Evolutionary conservation across 2,329 filamentous ascomycete genomes (phyloP).

Genomic region (Ilyonectria mors-panacis): DNA sequence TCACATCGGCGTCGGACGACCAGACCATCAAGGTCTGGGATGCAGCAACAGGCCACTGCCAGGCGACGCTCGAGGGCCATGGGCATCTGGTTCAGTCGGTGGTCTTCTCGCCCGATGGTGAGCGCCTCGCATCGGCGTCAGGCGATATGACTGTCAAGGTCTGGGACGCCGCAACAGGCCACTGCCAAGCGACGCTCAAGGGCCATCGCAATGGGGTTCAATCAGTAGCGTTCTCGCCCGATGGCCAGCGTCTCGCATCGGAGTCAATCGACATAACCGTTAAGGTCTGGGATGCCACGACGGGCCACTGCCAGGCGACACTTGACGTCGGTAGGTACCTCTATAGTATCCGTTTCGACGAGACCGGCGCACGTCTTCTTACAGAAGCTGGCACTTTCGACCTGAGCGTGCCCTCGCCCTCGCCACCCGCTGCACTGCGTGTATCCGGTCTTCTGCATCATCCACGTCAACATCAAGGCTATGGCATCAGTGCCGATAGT

Average conservation of each 20-base stretch:
- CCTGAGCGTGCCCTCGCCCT: conserved; percentile 2
- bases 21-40: not conserved
- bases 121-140: not conserved
- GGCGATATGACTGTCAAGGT: not conserved
- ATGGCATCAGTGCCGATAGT: not conserved
- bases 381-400: conserved; percentile 1
- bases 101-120: not conserved
- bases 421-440: not conserved
- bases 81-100: not conserved
- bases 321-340: not conserved
- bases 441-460: not conserved
- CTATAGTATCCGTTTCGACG: not conserved
- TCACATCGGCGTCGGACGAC: not conserved
- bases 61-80: not conserved
- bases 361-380: conserved; percentile 4
- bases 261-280: not conserved
- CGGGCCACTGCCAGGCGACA: not conserved
- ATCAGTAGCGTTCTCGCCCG: not conserved
- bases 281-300: not conserved
- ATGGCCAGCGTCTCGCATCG: not conserved
- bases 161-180: not conserved
- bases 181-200: not conserved
- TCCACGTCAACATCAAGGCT: not conserved
- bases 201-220: not conserved
- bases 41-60: not conserved